Conservation (phyloP, 345 rosid species). For the Populus davidiana region DNA sequence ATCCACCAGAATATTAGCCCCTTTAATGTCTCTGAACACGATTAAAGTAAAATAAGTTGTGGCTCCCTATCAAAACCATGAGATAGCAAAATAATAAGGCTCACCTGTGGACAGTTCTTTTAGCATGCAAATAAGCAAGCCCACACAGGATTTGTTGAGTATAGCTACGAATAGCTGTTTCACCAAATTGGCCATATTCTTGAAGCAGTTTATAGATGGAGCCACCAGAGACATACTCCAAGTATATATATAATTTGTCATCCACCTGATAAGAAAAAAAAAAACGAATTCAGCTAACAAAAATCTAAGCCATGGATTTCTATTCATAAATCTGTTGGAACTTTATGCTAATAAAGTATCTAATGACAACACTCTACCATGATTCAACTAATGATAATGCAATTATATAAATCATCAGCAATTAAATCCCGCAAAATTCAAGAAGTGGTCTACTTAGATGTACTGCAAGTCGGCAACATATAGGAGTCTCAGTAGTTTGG, state of each 20-base stretch:
- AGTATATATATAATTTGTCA: constrained; percentile 62
- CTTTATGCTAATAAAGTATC: background rate
- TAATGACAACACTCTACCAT: background rate
- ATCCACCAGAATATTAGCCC: constrained; percentile 76
- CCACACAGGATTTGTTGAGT: constrained; percentile 76
- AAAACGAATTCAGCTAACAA: background rate
- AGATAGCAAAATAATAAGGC: background rate
- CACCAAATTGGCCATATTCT: constrained; percentile 70
- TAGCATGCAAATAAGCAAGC: constrained; percentile 65
- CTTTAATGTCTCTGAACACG: constrained; percentile 60
- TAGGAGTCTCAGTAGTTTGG: background rate
- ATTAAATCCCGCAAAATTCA: constrained; percentile 2
- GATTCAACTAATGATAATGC: background rate
- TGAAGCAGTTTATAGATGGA: constrained; percentile 76
- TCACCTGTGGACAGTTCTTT: constrained; percentile 69
- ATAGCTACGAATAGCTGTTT: constrained; percentile 60
- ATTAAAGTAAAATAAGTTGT: background rate
- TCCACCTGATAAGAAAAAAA: constrained; percentile 44
- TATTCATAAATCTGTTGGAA: background rate
- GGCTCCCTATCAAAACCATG: background rate
- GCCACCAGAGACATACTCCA: constrained; percentile 80
- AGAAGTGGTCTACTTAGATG: background rate
- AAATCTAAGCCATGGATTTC: background rate
- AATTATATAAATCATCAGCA: background rate
- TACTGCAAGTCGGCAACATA: background rate